phyloP scores from a whole-genome alignment of 202 grass and related monocot species.

The Cymbopogon flexuosus region DNA sequence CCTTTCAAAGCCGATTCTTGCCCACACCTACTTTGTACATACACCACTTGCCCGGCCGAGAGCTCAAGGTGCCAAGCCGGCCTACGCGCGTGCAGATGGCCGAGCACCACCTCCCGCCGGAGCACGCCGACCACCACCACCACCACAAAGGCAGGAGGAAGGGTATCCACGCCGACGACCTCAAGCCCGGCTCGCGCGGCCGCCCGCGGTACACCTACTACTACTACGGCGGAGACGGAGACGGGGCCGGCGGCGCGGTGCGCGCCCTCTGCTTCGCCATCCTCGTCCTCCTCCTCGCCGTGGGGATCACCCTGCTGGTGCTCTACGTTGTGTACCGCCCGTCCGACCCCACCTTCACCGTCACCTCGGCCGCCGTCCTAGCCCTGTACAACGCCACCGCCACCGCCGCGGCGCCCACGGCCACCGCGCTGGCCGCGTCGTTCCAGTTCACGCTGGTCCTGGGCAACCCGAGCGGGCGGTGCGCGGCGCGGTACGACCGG shows the following conservation, averaged over 20 bases:
- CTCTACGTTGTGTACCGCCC: conserved; percentile 73
- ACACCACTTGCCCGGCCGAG: neutral
- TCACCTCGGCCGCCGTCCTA: conserved; percentile 59
- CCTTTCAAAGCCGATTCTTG: neutral
- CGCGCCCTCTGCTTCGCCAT: conserved; percentile 39
- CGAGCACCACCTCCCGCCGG: conserved; percentile 41
- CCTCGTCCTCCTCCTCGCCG: conserved; percentile 37
- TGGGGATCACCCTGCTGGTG: conserved; percentile 47
- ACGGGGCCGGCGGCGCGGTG: neutral
- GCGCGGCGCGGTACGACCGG: conserved; percentile 53
- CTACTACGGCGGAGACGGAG: neutral
- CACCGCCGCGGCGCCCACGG: neutral
- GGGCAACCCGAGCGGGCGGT: conserved; percentile 55
- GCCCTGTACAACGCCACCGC: conserved; percentile 33
- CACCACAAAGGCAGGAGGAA: neutral
- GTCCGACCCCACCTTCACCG: conserved; percentile 38
- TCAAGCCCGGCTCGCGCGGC: conserved; percentile 6
- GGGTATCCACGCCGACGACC: conserved; percentile 28
- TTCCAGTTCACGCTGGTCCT: conserved; percentile 69
- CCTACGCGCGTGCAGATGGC: neutral
- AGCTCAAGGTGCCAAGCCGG: neutral
- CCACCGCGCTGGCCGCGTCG: conserved; percentile 38
- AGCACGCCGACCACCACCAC: neutral
- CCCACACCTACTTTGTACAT: neutral
- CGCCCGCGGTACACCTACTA: conserved; percentile 12